Percentiles rank a stretch among this genome's conserved stretches.
Conservation (phyloP, 257 asterid genomes). For the Rubia yunnanensis region DNA sequence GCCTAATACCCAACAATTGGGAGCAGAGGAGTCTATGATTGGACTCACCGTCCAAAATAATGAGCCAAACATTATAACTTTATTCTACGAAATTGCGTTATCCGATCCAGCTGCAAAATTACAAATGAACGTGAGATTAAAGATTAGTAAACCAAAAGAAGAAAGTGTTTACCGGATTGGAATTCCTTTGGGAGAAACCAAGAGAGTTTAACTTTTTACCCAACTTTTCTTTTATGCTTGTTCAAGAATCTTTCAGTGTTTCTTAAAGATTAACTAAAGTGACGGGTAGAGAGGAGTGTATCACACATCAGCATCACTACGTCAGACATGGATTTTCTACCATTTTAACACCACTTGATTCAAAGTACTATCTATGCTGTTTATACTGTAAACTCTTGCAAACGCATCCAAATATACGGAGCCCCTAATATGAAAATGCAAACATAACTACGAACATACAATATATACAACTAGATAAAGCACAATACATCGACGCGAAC, state of each 20-base stretch:
- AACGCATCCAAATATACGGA: too few species aligned
- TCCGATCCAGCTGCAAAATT: not conserved
- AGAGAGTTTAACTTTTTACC: not conserved
- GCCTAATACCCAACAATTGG: not conserved
- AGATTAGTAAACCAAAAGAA: not conserved
- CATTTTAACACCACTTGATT: too few species aligned
- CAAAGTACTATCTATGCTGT: too few species aligned
- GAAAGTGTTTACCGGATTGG: not conserved
- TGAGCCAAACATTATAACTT: not conserved
- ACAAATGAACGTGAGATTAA: not conserved
- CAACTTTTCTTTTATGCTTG: not conserved
- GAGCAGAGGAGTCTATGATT: constrained; percentile 3
- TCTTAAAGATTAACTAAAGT: too few species aligned
- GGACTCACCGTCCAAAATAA: constrained; percentile 6
- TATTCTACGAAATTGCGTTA: not conserved
- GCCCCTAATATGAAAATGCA: too few species aligned
- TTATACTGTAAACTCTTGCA: too few species aligned
- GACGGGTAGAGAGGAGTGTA: too few species aligned
- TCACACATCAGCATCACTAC: too few species aligned
- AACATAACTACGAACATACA: too few species aligned
- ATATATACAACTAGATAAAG: too few species aligned
- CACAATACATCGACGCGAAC: too few species aligned
- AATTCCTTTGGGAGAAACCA: not conserved
- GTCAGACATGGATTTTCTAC: too few species aligned
- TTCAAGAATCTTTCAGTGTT: not conserved